Conservation (phyloP, 164 flowering plant species). For the Echeveria elegans region DNA sequence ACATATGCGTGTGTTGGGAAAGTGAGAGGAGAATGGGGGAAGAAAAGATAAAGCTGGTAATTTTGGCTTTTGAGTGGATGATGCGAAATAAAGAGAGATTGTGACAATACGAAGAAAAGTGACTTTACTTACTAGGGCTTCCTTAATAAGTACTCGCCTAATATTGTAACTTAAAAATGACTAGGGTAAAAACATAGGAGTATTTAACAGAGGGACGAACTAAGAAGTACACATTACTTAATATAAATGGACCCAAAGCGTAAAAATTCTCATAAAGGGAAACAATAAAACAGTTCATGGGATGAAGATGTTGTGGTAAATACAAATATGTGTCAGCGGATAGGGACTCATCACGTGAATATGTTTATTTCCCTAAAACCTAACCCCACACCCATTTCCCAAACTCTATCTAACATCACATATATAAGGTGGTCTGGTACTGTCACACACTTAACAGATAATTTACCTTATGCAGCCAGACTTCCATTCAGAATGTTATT, state of each 20-base stretch:
- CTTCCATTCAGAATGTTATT: neutral
- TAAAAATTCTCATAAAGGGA: neutral
- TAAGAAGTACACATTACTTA: too few species aligned
- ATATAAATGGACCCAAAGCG: neutral
- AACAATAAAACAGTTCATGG: neutral
- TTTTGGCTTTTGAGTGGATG: slow-evolving; percentile 6
- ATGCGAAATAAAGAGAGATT: slow-evolving; percentile 4
- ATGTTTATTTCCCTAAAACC: neutral
- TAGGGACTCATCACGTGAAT: neutral
- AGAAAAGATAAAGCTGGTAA: slow-evolving; percentile 8
- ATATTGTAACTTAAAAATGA: too few species aligned
- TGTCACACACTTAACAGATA: neutral
- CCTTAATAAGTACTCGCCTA: too few species aligned
- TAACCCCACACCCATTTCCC: neutral
- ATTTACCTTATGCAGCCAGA: neutral
- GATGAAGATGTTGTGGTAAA: neutral
- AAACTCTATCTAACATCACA: neutral
- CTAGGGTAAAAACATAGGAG: too few species aligned
- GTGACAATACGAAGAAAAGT: slow-evolving; percentile 2
- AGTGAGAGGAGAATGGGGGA: slow-evolving; percentile 7
- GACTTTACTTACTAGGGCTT: too few species aligned
- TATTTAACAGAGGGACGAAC: too few species aligned
- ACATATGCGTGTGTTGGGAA: neutral
- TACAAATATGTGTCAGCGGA: neutral
- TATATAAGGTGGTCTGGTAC: neutral